phyloP scores from a whole-genome alignment of 306 rosid species.

The Inga laurina region DNA sequence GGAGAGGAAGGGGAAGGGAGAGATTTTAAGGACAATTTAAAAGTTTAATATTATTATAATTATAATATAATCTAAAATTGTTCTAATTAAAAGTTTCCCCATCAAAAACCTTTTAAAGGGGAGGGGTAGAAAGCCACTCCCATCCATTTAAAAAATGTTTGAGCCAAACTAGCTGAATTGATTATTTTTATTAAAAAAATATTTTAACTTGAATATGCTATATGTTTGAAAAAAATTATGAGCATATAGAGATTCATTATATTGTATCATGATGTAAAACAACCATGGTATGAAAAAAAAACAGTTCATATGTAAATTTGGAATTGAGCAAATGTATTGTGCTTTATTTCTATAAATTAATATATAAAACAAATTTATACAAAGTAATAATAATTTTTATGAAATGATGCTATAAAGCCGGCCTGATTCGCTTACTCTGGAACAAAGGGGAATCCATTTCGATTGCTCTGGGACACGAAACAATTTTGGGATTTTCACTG shows the following conservation, averaged over 20 bases:
- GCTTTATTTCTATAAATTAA: neutral
- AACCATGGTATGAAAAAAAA: neutral
- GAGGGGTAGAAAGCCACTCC: neutral
- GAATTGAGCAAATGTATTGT: neutral
- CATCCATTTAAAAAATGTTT: neutral
- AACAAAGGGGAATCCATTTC: no score
- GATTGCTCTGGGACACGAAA: neutral
- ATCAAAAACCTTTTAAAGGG: neutral
- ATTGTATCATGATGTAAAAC: neutral
- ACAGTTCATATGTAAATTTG: neutral
- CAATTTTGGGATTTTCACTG: no score
- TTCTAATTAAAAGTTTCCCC: no score
- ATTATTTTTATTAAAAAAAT: neutral
- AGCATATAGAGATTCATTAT: neutral
- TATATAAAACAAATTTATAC: neutral
- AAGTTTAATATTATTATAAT: no score
- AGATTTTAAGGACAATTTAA: neutral
- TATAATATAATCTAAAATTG: no score
- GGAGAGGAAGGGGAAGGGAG: neutral
- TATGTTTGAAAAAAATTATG: neutral
- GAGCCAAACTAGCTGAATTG: neutral
- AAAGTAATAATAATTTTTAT: neutral
- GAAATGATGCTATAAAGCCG: neutral
- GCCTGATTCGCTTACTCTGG: no score
- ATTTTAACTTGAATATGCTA: neutral